A percentile compares a stretch with the other conserved stretches of the same genome.
Evolutionary conservation across 352 stramenopile genomes (phyloP).

Genomic region (Phytophthora cactorum): DNA sequence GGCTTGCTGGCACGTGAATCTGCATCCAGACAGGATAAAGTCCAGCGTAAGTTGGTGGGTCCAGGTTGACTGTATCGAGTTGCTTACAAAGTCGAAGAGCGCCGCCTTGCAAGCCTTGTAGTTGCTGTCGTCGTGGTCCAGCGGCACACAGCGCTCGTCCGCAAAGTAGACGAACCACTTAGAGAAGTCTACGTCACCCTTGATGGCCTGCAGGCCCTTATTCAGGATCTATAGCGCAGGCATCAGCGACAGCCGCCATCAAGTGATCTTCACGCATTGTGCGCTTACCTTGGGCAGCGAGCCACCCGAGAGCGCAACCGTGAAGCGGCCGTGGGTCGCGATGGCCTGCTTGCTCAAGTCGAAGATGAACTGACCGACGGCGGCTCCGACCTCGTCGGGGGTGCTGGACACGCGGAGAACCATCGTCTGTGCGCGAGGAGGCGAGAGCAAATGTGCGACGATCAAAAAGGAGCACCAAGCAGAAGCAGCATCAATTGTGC

Average conservation of each 20-base stretch:
- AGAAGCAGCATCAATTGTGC: conserved; percentile 9
- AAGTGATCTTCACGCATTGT: background rate
- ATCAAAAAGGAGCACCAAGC: conserved; percentile 9
- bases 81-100: conserved; percentile 87
- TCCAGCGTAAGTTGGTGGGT: background rate
- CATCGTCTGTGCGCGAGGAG: conserved; percentile 32
- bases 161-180: conserved; percentile 99
- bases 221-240: conserved; percentile 67
- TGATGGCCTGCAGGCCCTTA: conserved; percentile 78
- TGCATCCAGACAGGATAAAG: conserved; percentile 5
- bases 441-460: conserved; percentile 13
- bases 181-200: conserved; percentile 90
- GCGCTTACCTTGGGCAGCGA: conserved; percentile 71
- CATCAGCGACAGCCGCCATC: background rate
- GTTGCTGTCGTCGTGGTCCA: conserved; percentile 95
- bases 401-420: conserved; percentile 61
- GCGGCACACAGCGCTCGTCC: conserved; percentile 96
- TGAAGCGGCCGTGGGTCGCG: conserved; percentile 66
- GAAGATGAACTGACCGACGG: conserved; percentile 69
- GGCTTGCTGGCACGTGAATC: conserved; percentile 38
- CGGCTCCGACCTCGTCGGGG: conserved; percentile 63
- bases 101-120: conserved; percentile 91
- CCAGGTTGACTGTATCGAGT: background rate
- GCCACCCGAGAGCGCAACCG: conserved; percentile 87
- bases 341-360: conserved; percentile 74